Percentiles rank a stretch among this genome's conserved stretches.
These are phyloP conservation scores for Gynandropsis gynandra DNA, from an alignment of 345 rosid genomes.

Conservation along the genomic window DNA sequence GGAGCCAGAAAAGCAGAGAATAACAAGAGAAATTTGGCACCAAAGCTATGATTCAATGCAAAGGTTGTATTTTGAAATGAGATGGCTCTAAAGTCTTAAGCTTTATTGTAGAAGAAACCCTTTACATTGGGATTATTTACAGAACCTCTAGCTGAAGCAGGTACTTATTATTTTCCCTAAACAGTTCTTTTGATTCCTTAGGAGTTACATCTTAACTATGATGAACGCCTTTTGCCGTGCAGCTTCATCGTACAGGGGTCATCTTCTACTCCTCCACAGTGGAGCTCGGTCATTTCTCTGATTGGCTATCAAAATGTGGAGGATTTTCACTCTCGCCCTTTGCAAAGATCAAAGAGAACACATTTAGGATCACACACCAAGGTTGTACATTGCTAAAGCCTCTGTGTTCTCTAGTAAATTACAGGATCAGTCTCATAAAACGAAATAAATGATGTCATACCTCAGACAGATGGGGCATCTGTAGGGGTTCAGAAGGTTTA, in stretches of 20 bases:
- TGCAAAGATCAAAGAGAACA: not conserved
- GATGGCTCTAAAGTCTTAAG: conserved; percentile 8
- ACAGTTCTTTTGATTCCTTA: conserved; percentile 5
- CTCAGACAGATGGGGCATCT: conserved; percentile 6
- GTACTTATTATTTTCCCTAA: conserved; percentile 18
- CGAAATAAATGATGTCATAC: conserved; percentile 7
- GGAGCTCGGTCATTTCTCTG: too few species aligned
- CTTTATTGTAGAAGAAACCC: not conserved
- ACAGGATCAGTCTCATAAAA: not conserved
- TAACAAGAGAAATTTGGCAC: too few species aligned
- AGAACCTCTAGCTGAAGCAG: not conserved
- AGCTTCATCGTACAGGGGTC: too few species aligned
- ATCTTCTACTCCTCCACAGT: too few species aligned
- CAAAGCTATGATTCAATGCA: not conserved
- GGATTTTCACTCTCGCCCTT: not conserved
- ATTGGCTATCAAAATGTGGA: too few species aligned
- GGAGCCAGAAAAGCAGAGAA: not conserved
- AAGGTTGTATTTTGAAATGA: conserved; percentile 5
- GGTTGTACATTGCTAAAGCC: too few species aligned
- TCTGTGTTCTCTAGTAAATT: too few species aligned
- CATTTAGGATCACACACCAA: too few species aligned
- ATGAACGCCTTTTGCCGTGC: too few species aligned
- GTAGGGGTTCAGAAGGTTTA: not conserved
- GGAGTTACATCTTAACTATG: too few species aligned
- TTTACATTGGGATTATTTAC: too few species aligned